Conservation (phyloP, 1,284 basidiomycete genomes). For the Inonotus obliquus region DNA sequence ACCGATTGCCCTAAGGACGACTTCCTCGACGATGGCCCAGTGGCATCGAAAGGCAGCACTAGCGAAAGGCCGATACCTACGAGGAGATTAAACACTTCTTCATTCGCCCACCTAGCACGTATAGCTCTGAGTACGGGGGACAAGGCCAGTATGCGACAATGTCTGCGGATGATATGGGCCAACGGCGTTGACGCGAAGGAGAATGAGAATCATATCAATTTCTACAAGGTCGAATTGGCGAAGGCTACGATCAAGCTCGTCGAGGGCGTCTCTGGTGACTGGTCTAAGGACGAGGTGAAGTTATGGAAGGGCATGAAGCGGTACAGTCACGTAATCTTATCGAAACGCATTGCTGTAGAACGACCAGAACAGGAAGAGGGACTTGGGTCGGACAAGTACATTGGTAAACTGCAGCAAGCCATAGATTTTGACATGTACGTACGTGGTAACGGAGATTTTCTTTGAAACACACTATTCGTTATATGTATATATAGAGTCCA, state of each 20-base stretch:
- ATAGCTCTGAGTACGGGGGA: slow-evolving; percentile 47
- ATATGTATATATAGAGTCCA: slow-evolving; percentile 6
- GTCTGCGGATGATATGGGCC: slow-evolving; percentile 48
- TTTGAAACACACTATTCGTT: not conserved
- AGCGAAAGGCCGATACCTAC: slow-evolving; percentile 15
- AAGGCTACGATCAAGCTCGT: not conserved
- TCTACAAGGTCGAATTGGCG: slow-evolving; percentile 5
- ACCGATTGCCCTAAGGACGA: slow-evolving; percentile 8
- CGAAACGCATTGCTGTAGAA: slow-evolving; percentile 11
- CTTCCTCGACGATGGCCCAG: slow-evolving; percentile 6
- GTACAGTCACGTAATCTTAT: slow-evolving; percentile 20
- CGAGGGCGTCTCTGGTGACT: not conserved
- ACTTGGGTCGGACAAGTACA: slow-evolving; percentile 21
- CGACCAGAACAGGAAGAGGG: slow-evolving; percentile 22
- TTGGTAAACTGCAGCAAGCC: slow-evolving; percentile 9
- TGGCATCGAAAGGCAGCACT: not conserved
- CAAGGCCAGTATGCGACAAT: slow-evolving; percentile 47
- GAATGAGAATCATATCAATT: slow-evolving; percentile 15
- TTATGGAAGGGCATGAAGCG: slow-evolving; percentile 22
- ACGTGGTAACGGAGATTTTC: not conserved
- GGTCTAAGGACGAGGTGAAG: slow-evolving; percentile 11
- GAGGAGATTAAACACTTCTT: slow-evolving; percentile 39
- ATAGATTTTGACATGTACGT: slow-evolving; percentile 15
- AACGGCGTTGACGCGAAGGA: slow-evolving; percentile 6
- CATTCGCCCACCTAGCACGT: slow-evolving; percentile 40